Evolutionary conservation across 768 basidiomycete species (phyloP), one percentile per base, ranked within the genome.

Genomic region (Mycena belliarum): DNA sequence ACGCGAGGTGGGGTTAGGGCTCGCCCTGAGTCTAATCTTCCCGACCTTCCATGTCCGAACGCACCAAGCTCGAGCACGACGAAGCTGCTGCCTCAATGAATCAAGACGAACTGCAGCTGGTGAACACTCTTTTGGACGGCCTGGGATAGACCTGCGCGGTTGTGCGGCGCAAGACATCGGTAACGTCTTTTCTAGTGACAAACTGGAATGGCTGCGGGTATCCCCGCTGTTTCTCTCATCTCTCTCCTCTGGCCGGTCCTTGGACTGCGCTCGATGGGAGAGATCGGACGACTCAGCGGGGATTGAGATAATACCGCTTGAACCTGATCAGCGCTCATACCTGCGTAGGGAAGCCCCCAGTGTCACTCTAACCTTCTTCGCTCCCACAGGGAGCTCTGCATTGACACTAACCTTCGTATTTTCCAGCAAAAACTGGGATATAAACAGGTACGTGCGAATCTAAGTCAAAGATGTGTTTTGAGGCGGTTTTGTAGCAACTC

Each of bases 281-380:
- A 65, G 61, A 65, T 65, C 55, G 50, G 63, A 57, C 52, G 71
- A 70, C 53, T 70, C 73, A 72, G 73, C 75, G 72, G 76, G 84
- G 91, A 75, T 93, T 95, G 93, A 95, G 93, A 95, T 90, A 59
- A 95, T 84, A 95, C 93, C 92, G 93, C 87, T 84, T 74, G 90
- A 94, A 94, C 93, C 91, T 95, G 93, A 91, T 82, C 88, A 93
- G 91, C 81, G 89, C 84, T 92, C 82, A 93, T 81, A 92, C 90
- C 91, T 93, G 93, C 93, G 93, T 91, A 93, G 92, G 91, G 91
- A 95, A 91, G 88, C 88, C 89, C 40, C 80, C 83, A 88, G 88
- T 84, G 78, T 87, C 75, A 75, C 80, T 74, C 73, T 72, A 44
- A 74, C 64, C 60, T 70, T 71, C 68, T 71, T 68, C 72, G 76